Evolutionary conservation across 225 moss, liverwort and hornwort species (phyloP).

Genomic region (Bryum argenteum): DNA sequence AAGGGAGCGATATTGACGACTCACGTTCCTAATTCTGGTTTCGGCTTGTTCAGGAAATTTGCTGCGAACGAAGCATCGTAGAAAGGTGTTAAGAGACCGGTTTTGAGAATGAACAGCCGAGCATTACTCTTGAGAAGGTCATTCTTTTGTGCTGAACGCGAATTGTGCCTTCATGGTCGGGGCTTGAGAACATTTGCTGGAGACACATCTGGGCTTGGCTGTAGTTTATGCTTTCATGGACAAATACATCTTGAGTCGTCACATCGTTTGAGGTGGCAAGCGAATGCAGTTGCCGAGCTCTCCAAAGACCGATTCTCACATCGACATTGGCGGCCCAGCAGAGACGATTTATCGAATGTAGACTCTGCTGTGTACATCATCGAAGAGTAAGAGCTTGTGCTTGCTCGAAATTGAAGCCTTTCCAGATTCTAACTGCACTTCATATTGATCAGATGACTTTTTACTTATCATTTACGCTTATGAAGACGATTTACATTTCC

Average conservation of each 20-base stretch:
- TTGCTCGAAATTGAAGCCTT: too few relatives aligned
- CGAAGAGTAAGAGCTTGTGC: too few relatives aligned
- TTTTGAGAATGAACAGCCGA: too few relatives aligned
- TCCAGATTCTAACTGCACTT: too few relatives aligned
- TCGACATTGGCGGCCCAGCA: too few relatives aligned
- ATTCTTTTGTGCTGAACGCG: slow-evolving; percentile 21
- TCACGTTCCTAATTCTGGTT: slow-evolving; percentile 22
- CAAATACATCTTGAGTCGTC: slow-evolving; percentile 21
- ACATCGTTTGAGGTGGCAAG: slow-evolving; percentile 43
- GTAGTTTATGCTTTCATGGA: slow-evolving; percentile 41
- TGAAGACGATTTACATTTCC: background rate
- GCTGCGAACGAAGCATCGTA: background rate
- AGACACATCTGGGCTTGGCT: slow-evolving; percentile 40
- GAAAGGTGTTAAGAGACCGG: slow-evolving; percentile 25
- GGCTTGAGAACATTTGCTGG: slow-evolving; percentile 35
- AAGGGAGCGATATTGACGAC: background rate
- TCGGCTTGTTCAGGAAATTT: slow-evolving; percentile 35
- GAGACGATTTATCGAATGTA: too few relatives aligned
- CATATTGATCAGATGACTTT: too few relatives aligned
- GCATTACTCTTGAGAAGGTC: slow-evolving; percentile 27
- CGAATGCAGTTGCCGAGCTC: too few relatives aligned
- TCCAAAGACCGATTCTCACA: too few relatives aligned
- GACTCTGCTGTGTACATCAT: too few relatives aligned
- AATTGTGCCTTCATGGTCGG: slow-evolving; percentile 27
- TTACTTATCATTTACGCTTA: background rate